Evolutionary conservation across 2,329 filamentous ascomycete genomes (phyloP), one percentile per base, ranked within the genome.

Genomic region (Drechslerella stenobrocha): DNA sequence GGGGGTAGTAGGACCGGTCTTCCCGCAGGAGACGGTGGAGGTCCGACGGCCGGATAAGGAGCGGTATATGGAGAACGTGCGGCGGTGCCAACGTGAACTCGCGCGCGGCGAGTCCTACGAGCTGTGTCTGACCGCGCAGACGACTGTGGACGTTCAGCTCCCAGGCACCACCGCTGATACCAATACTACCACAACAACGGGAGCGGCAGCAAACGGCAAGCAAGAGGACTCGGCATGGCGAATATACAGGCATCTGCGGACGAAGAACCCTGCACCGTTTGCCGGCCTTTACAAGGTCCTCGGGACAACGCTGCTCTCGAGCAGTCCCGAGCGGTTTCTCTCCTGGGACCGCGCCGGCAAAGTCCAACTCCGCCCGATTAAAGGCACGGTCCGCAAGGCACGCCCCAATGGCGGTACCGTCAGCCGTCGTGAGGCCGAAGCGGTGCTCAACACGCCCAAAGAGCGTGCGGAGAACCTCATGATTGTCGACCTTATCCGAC

Each of bases 391-490:
- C n/a, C 22, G 58, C 23, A 69, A 69, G 30, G 86, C 86, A 72
- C 95, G 95, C 73, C 83, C 82, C 0, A 78, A 80, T 0, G 80
- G 79, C 1, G 84, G 87, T 34, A 93, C 87, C 0, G 57, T 61
- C 15, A 23, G 45, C 2, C 80, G 87, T n/a, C 82, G 81, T 3
- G 82, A 88, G 73, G 91, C 92, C 0, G 84, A 86, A 67, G 78
- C 79, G 24, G 83, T 95, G 35, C 82, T 96, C 11, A 84, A 87
- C 60, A 82, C 89, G 0, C 87, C 88, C 20, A 97, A 97, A 76
- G 93, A 97, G 76, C 86, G 89, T 73, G 92, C 92, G 0, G 92
- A 97, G 78, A 97, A 97, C 74, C 82, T 97, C 22, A 97, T 97
- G 93, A 96, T 97, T 73, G 91, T 96, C 1, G 92, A 97, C 76